Evolutionary conservation across 768 basidiomycete genomes (phyloP), one percentile per base, ranked within the genome.

Genomic region (Phanerodontia chrysosporium): DNA sequence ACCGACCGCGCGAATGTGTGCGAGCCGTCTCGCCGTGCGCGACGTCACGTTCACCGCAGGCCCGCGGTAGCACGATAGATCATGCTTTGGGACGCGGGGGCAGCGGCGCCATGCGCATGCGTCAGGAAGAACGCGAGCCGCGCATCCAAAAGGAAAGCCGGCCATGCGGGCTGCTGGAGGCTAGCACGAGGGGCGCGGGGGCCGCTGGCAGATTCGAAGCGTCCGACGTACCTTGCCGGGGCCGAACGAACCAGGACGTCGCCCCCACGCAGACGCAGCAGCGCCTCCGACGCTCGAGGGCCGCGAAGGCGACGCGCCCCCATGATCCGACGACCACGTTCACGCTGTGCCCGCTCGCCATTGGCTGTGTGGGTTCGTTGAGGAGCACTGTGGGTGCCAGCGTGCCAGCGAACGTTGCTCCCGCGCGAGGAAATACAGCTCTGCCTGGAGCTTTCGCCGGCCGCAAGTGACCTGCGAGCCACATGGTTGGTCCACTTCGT

Each of bases 91-190:
- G 22, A 7, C 7, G 22, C 18, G n/a, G 22, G 44, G 42, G 24
- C 35, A 25, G 22, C 9, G 52, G 22, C 24, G 36, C 52, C 52
- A 53, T 39, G 52, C 52, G 52, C 52, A 53, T 39, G 52, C 52
- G 52, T 53, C 52, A 39, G 22, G n/a, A 14, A 42, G 52, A 39
- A 25, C 24, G 16, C 36, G 32, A 22, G 22, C 3, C 35, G 25
- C 9, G 12, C n/a, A 22, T 13, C 36, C 3, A 24, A 13, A 53
- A 25, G 25, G 52, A 36, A n/a, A 49, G 51, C 2, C 12, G 14
- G 5, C 35, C 52, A 53, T 53, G 52, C 52, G 52, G 52, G 52
- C 22, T 21, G 25, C 10, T 35, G 39, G 35, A 9, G 35, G 8
- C n/a, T n/a, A 53, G n/a, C 52, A 53, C 35, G 52, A 53, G 16